Percentiles rank a stretch among this genome's conserved stretches.
phyloP scores from a whole-genome alignment of 2,329 filamentous ascomycete species.

The Mollisiaceae sp. region DNA sequence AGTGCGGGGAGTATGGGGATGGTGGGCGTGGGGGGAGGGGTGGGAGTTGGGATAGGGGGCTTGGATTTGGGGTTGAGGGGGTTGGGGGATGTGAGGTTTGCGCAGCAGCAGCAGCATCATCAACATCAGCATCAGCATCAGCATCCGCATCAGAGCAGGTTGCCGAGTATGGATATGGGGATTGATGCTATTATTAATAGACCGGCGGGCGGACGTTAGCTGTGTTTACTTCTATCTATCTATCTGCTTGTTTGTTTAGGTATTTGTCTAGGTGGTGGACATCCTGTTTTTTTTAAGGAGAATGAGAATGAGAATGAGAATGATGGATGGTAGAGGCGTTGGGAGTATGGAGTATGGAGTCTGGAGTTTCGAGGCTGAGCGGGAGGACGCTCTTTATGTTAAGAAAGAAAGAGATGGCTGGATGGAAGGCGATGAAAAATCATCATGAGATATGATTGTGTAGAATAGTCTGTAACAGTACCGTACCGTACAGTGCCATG shows the following conservation, averaged over 20 bases:
- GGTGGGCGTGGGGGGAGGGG: slow-evolving; percentile 13
- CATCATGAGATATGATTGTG: slow-evolving; percentile 7
- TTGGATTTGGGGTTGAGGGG: slow-evolving; percentile 5
- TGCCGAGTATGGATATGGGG: slow-evolving; percentile 64
- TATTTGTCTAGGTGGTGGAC: no score
- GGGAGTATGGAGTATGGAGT: slow-evolving; percentile 2
- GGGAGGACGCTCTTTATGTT: neutral
- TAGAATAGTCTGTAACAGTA: neutral
- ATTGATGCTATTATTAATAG: slow-evolving; percentile 65
- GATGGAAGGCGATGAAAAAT: no score
- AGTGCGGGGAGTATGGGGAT: slow-evolving; percentile 22
- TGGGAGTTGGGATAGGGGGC: neutral
- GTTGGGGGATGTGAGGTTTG: slow-evolving; percentile 10
- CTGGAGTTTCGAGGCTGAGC: neutral
- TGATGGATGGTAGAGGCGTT: neutral
- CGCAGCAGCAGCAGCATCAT: no score
- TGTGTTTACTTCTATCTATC: neutral
- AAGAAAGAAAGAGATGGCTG: no score
- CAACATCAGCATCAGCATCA: no score
- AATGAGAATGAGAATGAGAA: no score
- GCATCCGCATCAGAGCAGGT: slow-evolving; percentile 48
- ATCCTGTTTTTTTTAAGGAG: neutral
- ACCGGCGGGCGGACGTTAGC: slow-evolving; percentile 36
- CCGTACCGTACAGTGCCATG: no score
- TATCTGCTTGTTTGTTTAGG: neutral